phyloP scores from a whole-genome alignment of 805 yeast species.

The Sugiyamaella smithiae region DNA sequence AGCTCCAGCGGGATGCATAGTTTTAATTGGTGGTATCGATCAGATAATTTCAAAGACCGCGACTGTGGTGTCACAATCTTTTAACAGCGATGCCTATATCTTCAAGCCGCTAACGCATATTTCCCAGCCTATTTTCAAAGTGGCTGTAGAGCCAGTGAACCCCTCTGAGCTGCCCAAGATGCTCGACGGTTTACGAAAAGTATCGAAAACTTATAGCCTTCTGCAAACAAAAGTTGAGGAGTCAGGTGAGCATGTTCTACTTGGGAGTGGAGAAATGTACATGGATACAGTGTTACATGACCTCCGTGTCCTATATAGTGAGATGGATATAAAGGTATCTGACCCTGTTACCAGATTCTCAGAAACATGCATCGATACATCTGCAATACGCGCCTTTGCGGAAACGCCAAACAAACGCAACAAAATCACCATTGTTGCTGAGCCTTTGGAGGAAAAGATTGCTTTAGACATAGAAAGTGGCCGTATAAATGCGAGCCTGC shows the following conservation, averaged over 20 bases:
- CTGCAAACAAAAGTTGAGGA: slow-evolving; percentile 73
- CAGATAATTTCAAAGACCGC: slow-evolving; percentile 57
- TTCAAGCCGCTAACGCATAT: slow-evolving; percentile 46
- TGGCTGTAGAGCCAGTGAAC: slow-evolving; percentile 76
- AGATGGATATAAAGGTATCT: slow-evolving; percentile 73
- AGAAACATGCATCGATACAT: slow-evolving; percentile 68
- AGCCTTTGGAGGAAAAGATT: slow-evolving; percentile 62
- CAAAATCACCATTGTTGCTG: slow-evolving; percentile 67
- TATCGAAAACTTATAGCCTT: slow-evolving; percentile 64
- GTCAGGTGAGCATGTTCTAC: slow-evolving; percentile 78
- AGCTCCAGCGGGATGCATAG: slow-evolving; percentile 66
- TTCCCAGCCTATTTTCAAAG: slow-evolving; percentile 62
- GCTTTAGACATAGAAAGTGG: slow-evolving; percentile 55
- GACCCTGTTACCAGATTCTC: slow-evolving; percentile 78
- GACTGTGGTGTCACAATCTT: slow-evolving; percentile 35
- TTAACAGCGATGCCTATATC: slow-evolving; percentile 31
- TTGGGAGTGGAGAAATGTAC: slow-evolving; percentile 85
- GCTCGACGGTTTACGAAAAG: slow-evolving; percentile 61
- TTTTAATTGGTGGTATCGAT: slow-evolving; percentile 63
- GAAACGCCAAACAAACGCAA: slow-evolving; percentile 54
- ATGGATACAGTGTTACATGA: slow-evolving; percentile 82
- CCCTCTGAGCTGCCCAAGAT: slow-evolving; percentile 78
- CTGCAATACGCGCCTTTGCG: slow-evolving; percentile 65
- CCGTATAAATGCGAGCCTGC: slow-evolving; percentile 34
- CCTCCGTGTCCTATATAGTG: slow-evolving; percentile 59